Base-by-base conservation (phyloP, 2,329 filamentous ascomycete species). In the Paraphaeosphaeria minitans region DNA sequence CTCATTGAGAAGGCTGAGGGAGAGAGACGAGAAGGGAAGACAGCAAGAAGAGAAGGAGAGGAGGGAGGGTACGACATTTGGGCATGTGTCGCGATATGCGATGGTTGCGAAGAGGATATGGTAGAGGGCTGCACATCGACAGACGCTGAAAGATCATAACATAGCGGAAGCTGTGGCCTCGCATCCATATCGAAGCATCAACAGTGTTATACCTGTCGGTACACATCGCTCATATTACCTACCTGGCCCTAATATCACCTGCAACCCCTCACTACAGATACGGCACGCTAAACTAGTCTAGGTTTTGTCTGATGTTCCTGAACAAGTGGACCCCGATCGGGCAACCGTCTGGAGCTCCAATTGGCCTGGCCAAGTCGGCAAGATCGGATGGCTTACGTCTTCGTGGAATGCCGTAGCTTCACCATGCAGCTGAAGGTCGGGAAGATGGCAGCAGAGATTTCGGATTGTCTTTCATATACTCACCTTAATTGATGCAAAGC, bases 21-120 rank as follows among this genome's bases (percentile, higher is more conserved):
- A 88, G 59, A 72, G 84, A 53, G 87, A 87, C 63, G 87, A 89
- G 60, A 85, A 86, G 70, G 81, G 85, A 67, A 84, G 83, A 7
- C 85, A 85, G 61, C 85, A 87, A 63, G 87, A 84, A 65, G 83
- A 83, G 24, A 78, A 75, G 59, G 79, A 83, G 37, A 79, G 80
- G 53, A 83, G 83, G 51, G 55, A 71, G 61, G 75, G 77, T 56
- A 84, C 85, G 53, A 87, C 85, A 74, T 86, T 87, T 77, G 90
- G 83, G 70, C 87, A 80, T 74, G 92, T 87, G 62, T 87, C 83
- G 67, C 84, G 95, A 68, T 99, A 97, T 79, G 92, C 93, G 73
- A 97, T 98, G 95, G 89, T 93, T 68, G 92, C 92, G 0, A 98
- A 97, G 83, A 85, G 95, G 74, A 99, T 99, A 68, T 99, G 95